These are phyloP conservation scores for Camelina sativa DNA, from an alignment of 345 rosid species.

Conservation along the genomic window DNA sequence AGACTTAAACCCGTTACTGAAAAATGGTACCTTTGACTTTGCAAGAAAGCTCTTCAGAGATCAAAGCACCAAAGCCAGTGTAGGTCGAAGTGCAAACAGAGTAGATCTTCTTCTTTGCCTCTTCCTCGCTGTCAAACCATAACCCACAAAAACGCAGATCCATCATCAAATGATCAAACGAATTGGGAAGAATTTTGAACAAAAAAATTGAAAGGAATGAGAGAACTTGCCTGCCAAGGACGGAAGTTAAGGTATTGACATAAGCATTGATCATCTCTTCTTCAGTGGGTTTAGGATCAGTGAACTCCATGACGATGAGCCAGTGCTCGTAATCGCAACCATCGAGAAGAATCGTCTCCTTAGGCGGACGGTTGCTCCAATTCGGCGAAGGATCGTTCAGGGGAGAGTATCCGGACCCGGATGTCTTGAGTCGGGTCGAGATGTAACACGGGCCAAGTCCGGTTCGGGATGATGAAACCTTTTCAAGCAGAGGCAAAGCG, in stretches of 20 bases:
- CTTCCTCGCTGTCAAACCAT: slow-evolving; percentile 68
- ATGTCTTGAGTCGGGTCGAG: slow-evolving; percentile 61
- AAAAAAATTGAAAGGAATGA: neutral
- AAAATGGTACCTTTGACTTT: slow-evolving; percentile 75
- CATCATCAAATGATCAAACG: slow-evolving; percentile 16
- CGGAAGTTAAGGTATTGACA: slow-evolving; percentile 78
- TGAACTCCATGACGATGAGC: slow-evolving; percentile 94
- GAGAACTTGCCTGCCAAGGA: slow-evolving; percentile 64
- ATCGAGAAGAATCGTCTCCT: slow-evolving; percentile 88
- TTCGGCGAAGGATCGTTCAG: slow-evolving; percentile 89
- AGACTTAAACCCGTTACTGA: too few species aligned
- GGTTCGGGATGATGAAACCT: slow-evolving; percentile 34
- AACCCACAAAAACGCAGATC: slow-evolving; percentile 13
- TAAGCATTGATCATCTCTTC: slow-evolving; percentile 82
- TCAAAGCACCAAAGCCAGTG: slow-evolving; percentile 95
- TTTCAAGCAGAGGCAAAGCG: slow-evolving; percentile 50
- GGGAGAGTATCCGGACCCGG: slow-evolving; percentile 83
- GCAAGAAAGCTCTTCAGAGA: slow-evolving; percentile 88
- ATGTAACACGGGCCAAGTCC: slow-evolving; percentile 42
- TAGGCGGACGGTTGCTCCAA: slow-evolving; percentile 94
- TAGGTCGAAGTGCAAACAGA: slow-evolving; percentile 85
- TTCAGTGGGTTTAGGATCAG: slow-evolving; percentile 79
- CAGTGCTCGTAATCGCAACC: slow-evolving; percentile 97
- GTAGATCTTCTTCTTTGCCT: slow-evolving; percentile 97
- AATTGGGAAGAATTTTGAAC: neutral